phyloP scores from a whole-genome alignment of 2,329 filamentous ascomycete species.

The Paradendryphiella salina region DNA sequence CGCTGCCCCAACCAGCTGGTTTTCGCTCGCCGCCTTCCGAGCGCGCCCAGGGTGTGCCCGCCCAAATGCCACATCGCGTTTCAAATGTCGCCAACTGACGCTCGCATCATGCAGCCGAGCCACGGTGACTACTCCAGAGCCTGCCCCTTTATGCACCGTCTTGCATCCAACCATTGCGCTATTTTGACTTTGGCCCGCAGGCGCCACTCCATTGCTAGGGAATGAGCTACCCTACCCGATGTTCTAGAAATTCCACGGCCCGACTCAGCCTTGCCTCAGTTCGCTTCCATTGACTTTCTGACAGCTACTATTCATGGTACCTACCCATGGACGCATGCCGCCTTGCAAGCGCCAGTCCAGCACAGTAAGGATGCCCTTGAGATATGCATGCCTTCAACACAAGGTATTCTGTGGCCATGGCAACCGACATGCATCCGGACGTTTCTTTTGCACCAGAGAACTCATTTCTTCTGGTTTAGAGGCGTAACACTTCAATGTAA shows the following conservation, averaged over 20 bases:
- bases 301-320: neutral
- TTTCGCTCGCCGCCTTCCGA: neutral
- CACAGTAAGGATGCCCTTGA: neutral
- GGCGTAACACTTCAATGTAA: no score
- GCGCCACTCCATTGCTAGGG: conserved; percentile 3
- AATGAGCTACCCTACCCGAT: conserved; percentile 3
- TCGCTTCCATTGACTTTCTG: neutral
- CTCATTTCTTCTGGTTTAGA: no score
- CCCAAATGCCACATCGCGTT: conserved; percentile 10
- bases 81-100: conserved; percentile 20
- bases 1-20: conserved; percentile 11
- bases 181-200: conserved; percentile 6
- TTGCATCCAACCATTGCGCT: conserved; percentile 1
- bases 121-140: conserved; percentile 11
- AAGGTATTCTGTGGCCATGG: neutral
- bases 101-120: conserved; percentile 25
- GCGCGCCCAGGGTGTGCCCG: conserved; percentile 5
- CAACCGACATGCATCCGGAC: no score
- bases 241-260: conserved; percentile 13
- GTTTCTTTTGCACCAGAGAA: no score
- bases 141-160: conserved; percentile 32
- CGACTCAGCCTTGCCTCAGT: conserved; percentile 8
- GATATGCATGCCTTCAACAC: neutral
- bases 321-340: neutral
- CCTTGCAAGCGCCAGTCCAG: neutral